A percentile compares a stretch with the other conserved stretches of the same genome.
Evolutionary conservation across 352 stramenopile genomes (phyloP).

Genomic region (Phytophthora sp.): DNA sequence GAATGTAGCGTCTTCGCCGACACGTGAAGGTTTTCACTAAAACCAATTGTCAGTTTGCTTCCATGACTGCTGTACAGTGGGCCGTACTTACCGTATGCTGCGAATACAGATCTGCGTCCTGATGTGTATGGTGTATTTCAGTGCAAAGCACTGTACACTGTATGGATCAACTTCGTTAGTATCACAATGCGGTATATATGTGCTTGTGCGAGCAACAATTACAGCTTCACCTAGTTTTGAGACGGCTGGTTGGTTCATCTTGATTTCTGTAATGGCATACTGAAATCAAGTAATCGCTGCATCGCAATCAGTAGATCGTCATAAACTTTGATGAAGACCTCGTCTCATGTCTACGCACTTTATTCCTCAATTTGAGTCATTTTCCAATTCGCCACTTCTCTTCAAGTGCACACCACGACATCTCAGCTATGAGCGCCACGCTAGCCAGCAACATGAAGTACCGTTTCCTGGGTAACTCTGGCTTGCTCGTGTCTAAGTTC

Average conservation of each 20-base stretch:
- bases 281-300: not conserved
- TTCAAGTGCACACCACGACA: slow-evolving; percentile 2
- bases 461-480: slow-evolving; percentile 46
- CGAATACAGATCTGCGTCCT: too few relatives aligned
- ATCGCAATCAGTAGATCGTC: slow-evolving; percentile 15
- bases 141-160: too few relatives aligned
- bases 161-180: too few relatives aligned
- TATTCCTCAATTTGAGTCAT: slow-evolving; percentile 8
- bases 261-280: too few relatives aligned
- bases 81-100: too few relatives aligned
- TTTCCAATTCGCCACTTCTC: slow-evolving; percentile 15
- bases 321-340: slow-evolving; percentile 3
- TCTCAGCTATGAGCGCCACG: slow-evolving; percentile 11
- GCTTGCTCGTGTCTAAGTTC: slow-evolving; percentile 47
- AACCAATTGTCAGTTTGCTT: too few relatives aligned
- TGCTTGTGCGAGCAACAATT: too few relatives aligned
- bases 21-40: too few relatives aligned
- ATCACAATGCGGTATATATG: too few relatives aligned
- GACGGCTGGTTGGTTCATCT: not conserved
- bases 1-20: too few relatives aligned
- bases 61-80: too few relatives aligned
- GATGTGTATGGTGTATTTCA: too few relatives aligned
- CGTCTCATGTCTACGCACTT: not conserved
- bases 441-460: slow-evolving; percentile 43
- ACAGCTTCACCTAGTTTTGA: slow-evolving; percentile 13